phyloP scores from a whole-genome alignment of 306 rosid genomes.

The Cicer judaicum region DNA sequence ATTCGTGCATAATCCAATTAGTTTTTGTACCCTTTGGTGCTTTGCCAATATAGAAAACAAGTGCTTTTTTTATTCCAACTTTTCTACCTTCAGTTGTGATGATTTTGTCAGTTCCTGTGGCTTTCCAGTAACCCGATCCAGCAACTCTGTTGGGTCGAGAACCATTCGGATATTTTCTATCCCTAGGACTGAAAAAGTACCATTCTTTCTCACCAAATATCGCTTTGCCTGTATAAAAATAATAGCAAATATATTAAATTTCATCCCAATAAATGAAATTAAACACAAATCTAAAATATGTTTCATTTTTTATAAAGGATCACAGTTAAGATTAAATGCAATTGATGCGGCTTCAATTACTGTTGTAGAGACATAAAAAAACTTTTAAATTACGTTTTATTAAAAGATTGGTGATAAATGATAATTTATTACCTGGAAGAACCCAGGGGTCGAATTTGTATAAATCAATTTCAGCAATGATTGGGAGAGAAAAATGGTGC shows the following conservation, averaged over 20 bases:
- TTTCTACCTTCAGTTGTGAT: conserved; percentile 80
- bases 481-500: conserved; percentile 72
- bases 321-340: too few species aligned
- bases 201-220: conserved; percentile 92
- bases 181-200: conserved; percentile 92
- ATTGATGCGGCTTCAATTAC: too few species aligned
- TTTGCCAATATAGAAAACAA: conserved; percentile 89
- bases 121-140: conserved; percentile 97
- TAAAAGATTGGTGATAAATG: too few species aligned
- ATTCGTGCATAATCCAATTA: conserved; percentile 98
- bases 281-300: background rate
- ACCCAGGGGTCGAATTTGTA: conserved; percentile 95
- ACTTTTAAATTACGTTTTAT: background rate
- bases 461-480: conserved; percentile 83
- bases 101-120: conserved; percentile 87
- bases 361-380: too few species aligned
- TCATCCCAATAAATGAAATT: background rate
- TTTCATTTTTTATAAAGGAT: too few species aligned
- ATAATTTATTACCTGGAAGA: conserved; percentile 65
- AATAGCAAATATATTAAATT: background rate
- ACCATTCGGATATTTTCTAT: too few species aligned
- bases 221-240: conserved; percentile 66
- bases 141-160: conserved; percentile 93
- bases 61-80: conserved; percentile 91
- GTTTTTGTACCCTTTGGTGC: conserved; percentile 95